Conservation (phyloP, 2,329 filamentous ascomycete species). For the Phoma sp. region DNA sequence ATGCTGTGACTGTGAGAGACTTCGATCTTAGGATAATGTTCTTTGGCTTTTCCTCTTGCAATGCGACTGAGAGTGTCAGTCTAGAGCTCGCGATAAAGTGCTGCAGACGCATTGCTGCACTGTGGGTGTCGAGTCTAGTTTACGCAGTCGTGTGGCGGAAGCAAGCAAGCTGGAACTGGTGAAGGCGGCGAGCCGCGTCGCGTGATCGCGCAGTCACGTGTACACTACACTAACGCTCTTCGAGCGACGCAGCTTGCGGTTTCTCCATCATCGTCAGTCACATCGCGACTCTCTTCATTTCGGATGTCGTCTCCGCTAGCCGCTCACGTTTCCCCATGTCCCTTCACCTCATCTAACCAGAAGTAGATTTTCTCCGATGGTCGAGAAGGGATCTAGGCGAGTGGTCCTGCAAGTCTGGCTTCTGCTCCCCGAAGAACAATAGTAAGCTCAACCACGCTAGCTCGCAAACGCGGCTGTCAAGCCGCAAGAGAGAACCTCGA, state of each 20-base stretch:
- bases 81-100: background rate
- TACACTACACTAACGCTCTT: no score
- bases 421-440: conserved; percentile 39
- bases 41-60: background rate
- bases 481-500: conserved; percentile 20
- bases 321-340: background rate
- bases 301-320: background rate
- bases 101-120: conserved; percentile 17
- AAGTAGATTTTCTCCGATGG: background rate
- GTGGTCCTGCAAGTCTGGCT: conserved; percentile 25
- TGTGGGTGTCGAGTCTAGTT: background rate
- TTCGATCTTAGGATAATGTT: background rate
- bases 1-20: conserved; percentile 4
- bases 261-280: background rate
- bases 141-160: conserved; percentile 21
- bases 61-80: background rate
- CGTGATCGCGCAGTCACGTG: conserved; percentile 25
- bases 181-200: conserved; percentile 7
- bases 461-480: conserved; percentile 9
- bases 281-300: background rate
- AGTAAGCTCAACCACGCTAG: conserved; percentile 36
- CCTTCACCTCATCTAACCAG: background rate
- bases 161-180: no score
- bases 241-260: no score
- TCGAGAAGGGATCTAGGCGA: conserved; percentile 1